Percentiles rank a stretch among this genome's conserved stretches.
Evolutionary conservation across 1,284 basidiomycete species (phyloP).

Genomic region (Naganishia albida): DNA sequence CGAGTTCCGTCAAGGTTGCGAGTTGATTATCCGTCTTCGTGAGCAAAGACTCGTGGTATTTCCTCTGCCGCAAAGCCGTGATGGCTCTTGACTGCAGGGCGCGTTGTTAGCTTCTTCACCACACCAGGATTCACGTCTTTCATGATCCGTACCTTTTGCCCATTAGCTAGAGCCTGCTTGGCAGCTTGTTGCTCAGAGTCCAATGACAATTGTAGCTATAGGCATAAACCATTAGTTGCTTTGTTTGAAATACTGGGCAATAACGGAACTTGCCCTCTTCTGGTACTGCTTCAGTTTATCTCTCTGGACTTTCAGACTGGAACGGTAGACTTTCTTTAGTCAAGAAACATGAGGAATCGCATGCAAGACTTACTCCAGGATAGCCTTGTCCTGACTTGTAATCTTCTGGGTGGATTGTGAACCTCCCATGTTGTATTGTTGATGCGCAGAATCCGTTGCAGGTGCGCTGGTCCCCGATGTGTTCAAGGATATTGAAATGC

Average conservation of each 20-base stretch:
- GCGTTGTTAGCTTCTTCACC: not conserved
- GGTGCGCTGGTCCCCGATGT: no score
- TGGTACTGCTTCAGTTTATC: slow-evolving; percentile 96
- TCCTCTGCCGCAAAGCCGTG: slow-evolving; percentile 80
- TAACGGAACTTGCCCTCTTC: slow-evolving; percentile 68
- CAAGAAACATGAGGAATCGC: not conserved
- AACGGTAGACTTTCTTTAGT: slow-evolving; percentile 41
- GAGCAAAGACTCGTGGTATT: slow-evolving; percentile 89
- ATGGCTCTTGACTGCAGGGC: slow-evolving; percentile 63
- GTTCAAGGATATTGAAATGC: no score
- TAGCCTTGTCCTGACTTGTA: slow-evolving; percentile 87
- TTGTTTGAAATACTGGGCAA: not conserved
- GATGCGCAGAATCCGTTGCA: not conserved
- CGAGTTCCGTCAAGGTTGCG: slow-evolving; percentile 84
- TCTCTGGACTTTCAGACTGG: slow-evolving; percentile 86
- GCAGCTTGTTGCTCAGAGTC: slow-evolving; percentile 89
- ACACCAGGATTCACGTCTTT: no score
- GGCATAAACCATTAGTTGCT: not conserved
- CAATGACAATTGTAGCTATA: slow-evolving; percentile 80
- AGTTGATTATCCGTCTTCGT: slow-evolving; percentile 87
- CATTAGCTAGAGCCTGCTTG: slow-evolving; percentile 72
- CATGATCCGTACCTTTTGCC: slow-evolving; percentile 66
- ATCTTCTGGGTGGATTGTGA: slow-evolving; percentile 83
- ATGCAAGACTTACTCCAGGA: slow-evolving; percentile 73
- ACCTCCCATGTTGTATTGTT: slow-evolving; percentile 44